These are phyloP conservation scores for Claviceps humidiphila DNA, from an alignment of 2,329 filamentous ascomycete species.

Conservation along the genomic window DNA sequence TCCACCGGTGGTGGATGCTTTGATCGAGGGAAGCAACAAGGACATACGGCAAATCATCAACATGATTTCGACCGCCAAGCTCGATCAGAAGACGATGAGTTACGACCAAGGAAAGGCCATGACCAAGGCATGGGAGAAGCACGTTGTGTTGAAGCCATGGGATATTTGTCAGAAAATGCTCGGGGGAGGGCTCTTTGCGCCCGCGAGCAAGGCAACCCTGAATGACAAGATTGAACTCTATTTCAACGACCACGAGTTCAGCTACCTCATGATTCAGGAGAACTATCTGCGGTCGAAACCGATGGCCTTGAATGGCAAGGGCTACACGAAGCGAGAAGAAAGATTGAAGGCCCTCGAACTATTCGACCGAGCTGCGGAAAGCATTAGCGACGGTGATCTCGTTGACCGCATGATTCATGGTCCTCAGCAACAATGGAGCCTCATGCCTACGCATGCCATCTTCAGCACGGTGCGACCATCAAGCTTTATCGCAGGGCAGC, in stretches of 20 bases:
- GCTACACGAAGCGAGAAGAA: constrained; percentile 50
- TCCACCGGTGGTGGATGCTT: constrained; percentile 68
- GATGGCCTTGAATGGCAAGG: constrained; percentile 40
- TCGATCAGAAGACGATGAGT: constrained; percentile 68
- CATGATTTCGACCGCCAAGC: constrained; percentile 89
- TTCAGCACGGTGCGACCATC: constrained; percentile 91
- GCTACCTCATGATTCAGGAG: constrained; percentile 93
- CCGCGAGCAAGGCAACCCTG: constrained; percentile 69
- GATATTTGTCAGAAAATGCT: constrained; percentile 93
- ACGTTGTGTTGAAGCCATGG: constrained; percentile 93
- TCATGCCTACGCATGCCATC: constrained; percentile 93
- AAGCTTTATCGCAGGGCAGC: constrained; percentile 71
- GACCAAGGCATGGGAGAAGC: constrained; percentile 98
- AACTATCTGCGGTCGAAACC: constrained; percentile 87
- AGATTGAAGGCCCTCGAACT: constrained; percentile 77
- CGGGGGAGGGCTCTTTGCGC: constrained; percentile 71
- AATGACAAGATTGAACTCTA: constrained; percentile 99
- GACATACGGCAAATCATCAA: constrained; percentile 98
- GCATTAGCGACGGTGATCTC: constrained; percentile 92
- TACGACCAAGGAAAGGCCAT: constrained; percentile 83
- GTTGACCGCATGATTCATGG: constrained; percentile 98
- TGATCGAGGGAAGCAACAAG: constrained; percentile 90
- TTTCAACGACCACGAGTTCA: constrained; percentile 98
- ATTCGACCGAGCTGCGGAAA: constrained; percentile 76
- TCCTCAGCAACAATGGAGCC: constrained; percentile 92